Conservation (phyloP, 352 stramenopile genomes). For the Phytopythium oedochilum region DNA sequence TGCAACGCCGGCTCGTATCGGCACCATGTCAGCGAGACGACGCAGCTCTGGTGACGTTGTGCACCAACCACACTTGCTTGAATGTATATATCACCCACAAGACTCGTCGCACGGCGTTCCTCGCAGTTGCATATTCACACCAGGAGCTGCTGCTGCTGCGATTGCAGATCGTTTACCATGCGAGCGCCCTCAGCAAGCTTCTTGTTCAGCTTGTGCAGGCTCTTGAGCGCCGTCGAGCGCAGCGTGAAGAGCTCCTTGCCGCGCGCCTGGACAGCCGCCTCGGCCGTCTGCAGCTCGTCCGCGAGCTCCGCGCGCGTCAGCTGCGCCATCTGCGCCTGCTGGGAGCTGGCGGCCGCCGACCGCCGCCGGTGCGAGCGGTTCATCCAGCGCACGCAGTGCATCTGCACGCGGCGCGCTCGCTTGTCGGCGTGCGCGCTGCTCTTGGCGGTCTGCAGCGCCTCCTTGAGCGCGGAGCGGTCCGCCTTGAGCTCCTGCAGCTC, state of each 20-base stretch:
- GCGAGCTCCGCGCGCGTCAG: constrained; percentile 44
- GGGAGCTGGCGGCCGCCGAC: constrained; percentile 24
- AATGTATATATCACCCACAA: neutral
- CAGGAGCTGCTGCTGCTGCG: neutral
- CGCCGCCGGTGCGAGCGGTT: constrained; percentile 52
- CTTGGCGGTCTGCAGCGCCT: constrained; percentile 44
- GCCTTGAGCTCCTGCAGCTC: constrained; percentile 43
- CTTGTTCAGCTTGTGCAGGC: constrained; percentile 34
- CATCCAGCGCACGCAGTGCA: constrained; percentile 68
- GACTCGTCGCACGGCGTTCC: too few relatives aligned
- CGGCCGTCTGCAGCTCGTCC: constrained; percentile 33
- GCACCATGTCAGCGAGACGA: constrained; percentile 46
- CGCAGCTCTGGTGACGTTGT: constrained; percentile 54
- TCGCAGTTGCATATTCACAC: neutral
- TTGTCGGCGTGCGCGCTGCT: constrained; percentile 44
- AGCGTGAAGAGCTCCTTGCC: constrained; percentile 44
- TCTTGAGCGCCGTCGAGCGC: constrained; percentile 44
- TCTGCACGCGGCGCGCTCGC: constrained; percentile 38
- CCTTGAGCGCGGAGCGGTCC: constrained; percentile 38
- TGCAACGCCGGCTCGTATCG: constrained; percentile 67
- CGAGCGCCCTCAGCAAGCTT: constrained; percentile 31
- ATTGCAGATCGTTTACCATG: constrained; percentile 26
- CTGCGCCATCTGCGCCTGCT: constrained; percentile 30
- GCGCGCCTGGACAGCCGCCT: constrained; percentile 32
- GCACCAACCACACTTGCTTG: neutral